phyloP scores from a whole-genome alignment of 2,329 filamentous ascomycete species.

The Biscogniauxia marginata region DNA sequence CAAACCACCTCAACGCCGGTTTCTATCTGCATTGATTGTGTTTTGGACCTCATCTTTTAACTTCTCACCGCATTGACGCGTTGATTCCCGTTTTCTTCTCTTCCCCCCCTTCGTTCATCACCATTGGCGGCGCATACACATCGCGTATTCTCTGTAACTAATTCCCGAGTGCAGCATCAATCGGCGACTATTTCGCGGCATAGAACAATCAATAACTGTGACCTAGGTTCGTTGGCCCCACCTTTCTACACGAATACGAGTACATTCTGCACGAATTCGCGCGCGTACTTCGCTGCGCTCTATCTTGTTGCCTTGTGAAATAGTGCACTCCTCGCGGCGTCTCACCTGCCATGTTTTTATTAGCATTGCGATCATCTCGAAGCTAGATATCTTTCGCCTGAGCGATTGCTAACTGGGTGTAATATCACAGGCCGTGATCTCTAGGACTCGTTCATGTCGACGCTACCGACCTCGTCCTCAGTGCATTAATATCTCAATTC shows the following conservation, averaged over 20 bases:
- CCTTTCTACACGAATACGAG: neutral
- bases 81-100: neutral
- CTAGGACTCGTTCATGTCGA: conserved; percentile 4
- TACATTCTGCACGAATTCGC: neutral
- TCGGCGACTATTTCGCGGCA: neutral
- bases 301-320: no score
- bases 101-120: neutral
- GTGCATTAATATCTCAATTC: neutral
- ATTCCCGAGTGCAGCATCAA: conserved; percentile 1
- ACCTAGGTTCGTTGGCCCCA: neutral
- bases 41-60: neutral
- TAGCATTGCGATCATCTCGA: neutral
- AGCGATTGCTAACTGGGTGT: neutral
- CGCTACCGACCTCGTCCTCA: neutral
- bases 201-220: neutral
- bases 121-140: neutral
- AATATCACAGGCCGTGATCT: neutral
- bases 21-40: neutral
- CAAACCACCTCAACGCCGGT: conserved; percentile 1
- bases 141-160: conserved; percentile 3
- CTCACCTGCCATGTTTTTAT: no score
- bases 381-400: neutral
- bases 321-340: no score
- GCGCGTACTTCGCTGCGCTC: neutral
- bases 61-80: neutral